These are phyloP conservation scores for Hypoxylon sp. DNA, from an alignment of 2,329 filamentous ascomycete species.

Conservation along the genomic window DNA sequence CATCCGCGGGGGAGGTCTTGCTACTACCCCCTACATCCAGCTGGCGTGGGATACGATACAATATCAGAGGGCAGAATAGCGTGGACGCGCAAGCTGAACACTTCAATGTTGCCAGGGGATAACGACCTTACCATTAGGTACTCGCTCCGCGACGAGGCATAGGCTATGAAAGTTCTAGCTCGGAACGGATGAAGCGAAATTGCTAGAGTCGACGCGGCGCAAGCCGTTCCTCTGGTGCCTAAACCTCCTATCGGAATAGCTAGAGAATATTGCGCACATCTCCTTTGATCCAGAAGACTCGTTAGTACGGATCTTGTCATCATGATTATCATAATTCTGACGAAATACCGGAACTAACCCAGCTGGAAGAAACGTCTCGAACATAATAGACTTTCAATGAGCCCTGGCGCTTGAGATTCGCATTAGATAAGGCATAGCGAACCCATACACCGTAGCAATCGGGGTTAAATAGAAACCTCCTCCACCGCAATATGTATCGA, in stretches of 20 bases:
- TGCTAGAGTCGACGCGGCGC: slow-evolving; percentile 30
- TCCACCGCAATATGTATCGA: slow-evolving; percentile 20
- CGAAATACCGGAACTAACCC: slow-evolving; percentile 7
- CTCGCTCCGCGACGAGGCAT: slow-evolving; percentile 12
- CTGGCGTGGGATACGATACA: slow-evolving; percentile 27
- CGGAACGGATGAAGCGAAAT: slow-evolving; percentile 38
- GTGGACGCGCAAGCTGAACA: slow-evolving; percentile 18
- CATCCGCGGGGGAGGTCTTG: slow-evolving; percentile 22
- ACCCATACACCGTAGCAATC: slow-evolving; percentile 18
- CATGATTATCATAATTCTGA: slow-evolving; percentile 26
- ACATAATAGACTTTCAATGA: slow-evolving; percentile 8
- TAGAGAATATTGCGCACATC: slow-evolving; percentile 19
- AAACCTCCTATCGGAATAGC: slow-evolving; percentile 29
- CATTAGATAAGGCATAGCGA: slow-evolving; percentile 16
- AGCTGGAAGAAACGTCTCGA: slow-evolving; percentile 16
- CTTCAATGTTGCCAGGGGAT: slow-evolving; percentile 14
- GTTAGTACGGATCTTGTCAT: slow-evolving; percentile 16
- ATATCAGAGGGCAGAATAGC: slow-evolving; percentile 23
- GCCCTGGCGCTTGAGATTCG: slow-evolving; percentile 14
- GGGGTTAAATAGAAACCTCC: slow-evolving; percentile 23
- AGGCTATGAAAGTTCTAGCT: slow-evolving; percentile 28
- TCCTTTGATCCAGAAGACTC: slow-evolving; percentile 8
- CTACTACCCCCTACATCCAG: slow-evolving; percentile 18
- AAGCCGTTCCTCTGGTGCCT: slow-evolving; percentile 32
- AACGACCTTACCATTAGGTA: slow-evolving; percentile 8